Evolutionary conservation across 176 grass and related monocot species (phyloP).

Genomic region (Avena sativa): DNA sequence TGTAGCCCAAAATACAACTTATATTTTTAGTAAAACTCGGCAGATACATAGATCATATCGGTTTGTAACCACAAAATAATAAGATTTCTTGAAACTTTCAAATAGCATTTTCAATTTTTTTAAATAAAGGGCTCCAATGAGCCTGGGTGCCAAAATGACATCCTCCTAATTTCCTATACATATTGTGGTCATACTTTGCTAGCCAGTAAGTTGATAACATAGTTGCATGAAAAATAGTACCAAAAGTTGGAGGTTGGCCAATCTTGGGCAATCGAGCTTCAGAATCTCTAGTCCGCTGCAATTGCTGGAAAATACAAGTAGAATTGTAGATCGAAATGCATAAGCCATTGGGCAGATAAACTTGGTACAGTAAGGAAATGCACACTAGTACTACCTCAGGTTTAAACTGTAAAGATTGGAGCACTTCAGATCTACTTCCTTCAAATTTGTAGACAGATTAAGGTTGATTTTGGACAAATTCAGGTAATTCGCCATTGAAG

Average conservation of each 20-base stretch:
- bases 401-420: conserved; percentile 77
- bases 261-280: conserved; percentile 92
- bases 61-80: no score
- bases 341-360: conserved; percentile 2
- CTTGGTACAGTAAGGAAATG: conserved; percentile 7
- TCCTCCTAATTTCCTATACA: background rate
- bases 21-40: no score
- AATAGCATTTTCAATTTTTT: no score
- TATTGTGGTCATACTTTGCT: conserved; percentile 16
- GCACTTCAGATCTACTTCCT: conserved; percentile 90
- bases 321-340: background rate
- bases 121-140: no score
- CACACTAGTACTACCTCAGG: conserved; percentile 66
- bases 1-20: no score
- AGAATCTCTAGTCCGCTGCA: conserved; percentile 88
- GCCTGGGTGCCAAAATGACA: no score
- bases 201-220: background rate
- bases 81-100: no score
- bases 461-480: conserved; percentile 92
- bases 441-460: conserved; percentile 88
- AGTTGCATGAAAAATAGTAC: conserved; percentile 48
- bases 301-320: conserved; percentile 53
- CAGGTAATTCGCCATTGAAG: conserved; percentile 67
- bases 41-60: no score
- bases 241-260: conserved; percentile 83